A percentile compares a stretch with the other conserved stretches of the same genome.
Conservation (phyloP, 352 stramenopile genomes). For the Nothophytophthora sp. region DNA sequence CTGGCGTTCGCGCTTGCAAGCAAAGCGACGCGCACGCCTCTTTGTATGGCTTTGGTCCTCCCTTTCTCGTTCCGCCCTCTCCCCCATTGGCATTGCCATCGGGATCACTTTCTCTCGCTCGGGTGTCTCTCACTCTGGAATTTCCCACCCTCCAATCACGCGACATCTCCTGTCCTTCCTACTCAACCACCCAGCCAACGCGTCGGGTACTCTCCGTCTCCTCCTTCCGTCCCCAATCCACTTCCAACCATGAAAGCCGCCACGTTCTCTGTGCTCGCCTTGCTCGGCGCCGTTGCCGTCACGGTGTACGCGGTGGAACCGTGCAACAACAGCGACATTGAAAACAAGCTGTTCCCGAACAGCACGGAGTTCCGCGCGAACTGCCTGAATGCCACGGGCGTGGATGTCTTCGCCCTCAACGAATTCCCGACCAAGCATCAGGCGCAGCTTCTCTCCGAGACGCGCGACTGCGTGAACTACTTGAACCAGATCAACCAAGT, state of each 20-base stretch:
- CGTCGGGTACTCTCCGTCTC: slow-evolving; percentile 3
- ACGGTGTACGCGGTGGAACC: slow-evolving; percentile 19
- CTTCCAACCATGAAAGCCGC: slow-evolving; percentile 37
- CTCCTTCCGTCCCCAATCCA: not conserved
- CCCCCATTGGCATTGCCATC: not conserved
- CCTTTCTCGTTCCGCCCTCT: not conserved
- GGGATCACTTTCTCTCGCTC: not conserved
- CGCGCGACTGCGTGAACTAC: slow-evolving; percentile 61
- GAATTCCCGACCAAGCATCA: slow-evolving; percentile 46
- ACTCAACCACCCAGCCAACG: not conserved
- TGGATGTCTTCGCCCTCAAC: slow-evolving; percentile 48
- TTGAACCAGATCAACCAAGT: slow-evolving; percentile 69
- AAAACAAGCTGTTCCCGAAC: slow-evolving; percentile 51
- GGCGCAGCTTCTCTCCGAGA: slow-evolving; percentile 42
- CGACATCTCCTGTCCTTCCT: not conserved
- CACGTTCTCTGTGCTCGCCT: slow-evolving; percentile 13
- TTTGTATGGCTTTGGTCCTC: not conserved
- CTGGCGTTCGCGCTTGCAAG: too few relatives aligned
- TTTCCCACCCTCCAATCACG: slow-evolving; percentile 12
- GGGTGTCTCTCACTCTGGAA: slow-evolving; percentile 27
- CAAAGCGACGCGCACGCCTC: too few relatives aligned
- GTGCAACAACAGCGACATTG: slow-evolving; percentile 54
- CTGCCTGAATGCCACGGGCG: slow-evolving; percentile 31
- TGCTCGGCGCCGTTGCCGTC: slow-evolving; percentile 3
- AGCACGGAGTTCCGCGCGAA: slow-evolving; percentile 41